phyloP scores from a whole-genome alignment of 2,329 filamentous ascomycete genomes.

The Coleophoma cylindrospora region DNA sequence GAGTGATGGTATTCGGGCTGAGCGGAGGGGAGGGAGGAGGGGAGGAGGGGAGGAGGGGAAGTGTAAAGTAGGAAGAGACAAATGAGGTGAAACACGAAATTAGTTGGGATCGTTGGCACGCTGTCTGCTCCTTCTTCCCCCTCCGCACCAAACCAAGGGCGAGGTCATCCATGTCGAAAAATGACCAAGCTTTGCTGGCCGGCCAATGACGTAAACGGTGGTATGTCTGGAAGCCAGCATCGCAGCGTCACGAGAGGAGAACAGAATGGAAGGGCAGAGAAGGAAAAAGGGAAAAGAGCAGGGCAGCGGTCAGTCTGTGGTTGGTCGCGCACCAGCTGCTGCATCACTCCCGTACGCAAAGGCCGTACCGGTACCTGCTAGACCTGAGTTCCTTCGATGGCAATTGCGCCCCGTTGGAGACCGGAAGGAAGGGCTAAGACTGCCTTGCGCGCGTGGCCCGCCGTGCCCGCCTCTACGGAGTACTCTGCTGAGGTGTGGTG shows the following conservation, averaged over 20 bases:
- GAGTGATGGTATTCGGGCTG: not conserved
- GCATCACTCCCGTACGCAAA: too few species aligned
- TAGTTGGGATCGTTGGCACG: not conserved
- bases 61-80: not conserved
- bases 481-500: too few species aligned
- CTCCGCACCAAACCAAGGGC: not conserved
- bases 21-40: not conserved
- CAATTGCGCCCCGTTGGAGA: too few species aligned
- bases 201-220: not conserved
- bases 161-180: too few species aligned
- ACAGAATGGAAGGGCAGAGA: not conserved
- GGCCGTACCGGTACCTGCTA: too few species aligned
- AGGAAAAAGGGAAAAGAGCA: not conserved
- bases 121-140: not conserved
- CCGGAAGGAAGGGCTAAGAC: too few species aligned
- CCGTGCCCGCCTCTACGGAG: too few species aligned
- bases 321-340: not conserved
- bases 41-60: not conserved
- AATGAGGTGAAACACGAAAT: not conserved
- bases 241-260: not conserved
- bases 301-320: not conserved
- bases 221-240: too few species aligned
- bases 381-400: too few species aligned
- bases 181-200: not conserved
- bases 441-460: too few species aligned